A percentile compares a stretch with the other conserved stretches of the same genome.
These are phyloP conservation scores for Urochloa ruziziensis DNA, from an alignment of 176 grass and related monocot species.

Conservation along the genomic window DNA sequence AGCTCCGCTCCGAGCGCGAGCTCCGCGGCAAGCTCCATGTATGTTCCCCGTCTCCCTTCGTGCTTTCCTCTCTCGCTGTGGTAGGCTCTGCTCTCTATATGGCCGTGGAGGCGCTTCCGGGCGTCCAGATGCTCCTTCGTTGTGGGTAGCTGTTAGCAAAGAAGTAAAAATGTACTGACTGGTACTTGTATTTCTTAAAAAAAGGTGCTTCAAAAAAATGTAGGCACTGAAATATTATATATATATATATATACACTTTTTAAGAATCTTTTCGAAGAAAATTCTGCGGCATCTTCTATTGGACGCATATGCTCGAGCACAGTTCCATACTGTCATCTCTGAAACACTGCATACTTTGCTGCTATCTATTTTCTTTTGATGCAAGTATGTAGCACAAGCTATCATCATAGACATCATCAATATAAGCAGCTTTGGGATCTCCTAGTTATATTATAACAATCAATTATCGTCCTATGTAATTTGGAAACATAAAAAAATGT, in stretches of 20 bases:
- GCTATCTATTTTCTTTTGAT: neutral
- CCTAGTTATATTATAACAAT: neutral
- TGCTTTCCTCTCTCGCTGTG: neutral
- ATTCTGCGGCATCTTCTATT: neutral
- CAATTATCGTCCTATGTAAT: neutral
- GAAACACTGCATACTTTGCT: neutral
- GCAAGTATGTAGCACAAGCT: neutral
- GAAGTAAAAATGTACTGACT: neutral
- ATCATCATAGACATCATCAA: neutral
- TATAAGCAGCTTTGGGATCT: neutral
- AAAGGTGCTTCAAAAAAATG: no score
- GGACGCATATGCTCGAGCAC: neutral
- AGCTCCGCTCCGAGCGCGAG: constrained; percentile 95
- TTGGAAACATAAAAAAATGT: neutral
- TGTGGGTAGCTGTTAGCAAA: neutral
- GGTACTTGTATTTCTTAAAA: neutral
- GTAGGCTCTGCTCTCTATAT: neutral
- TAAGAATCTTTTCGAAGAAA: neutral
- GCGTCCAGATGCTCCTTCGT: neutral
- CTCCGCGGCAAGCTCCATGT: constrained; percentile 99
- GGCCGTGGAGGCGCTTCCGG: neutral
- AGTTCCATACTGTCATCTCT: neutral
- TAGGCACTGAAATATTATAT: neutral
- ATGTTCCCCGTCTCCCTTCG: neutral
- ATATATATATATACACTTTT: neutral